phyloP scores from a whole-genome alignment of 2,329 filamentous ascomycete genomes.

The Neonectria faginata region DNA sequence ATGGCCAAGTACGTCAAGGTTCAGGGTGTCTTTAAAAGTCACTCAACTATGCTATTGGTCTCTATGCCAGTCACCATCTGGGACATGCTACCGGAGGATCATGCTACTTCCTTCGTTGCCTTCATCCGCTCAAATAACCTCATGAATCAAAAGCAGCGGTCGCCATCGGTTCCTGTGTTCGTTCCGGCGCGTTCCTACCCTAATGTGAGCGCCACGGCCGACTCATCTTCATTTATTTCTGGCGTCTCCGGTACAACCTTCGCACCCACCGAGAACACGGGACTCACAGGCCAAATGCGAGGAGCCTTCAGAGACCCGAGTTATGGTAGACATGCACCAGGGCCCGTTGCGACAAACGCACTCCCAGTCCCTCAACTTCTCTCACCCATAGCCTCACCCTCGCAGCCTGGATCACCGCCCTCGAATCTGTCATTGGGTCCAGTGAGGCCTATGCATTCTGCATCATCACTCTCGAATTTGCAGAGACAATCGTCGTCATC shows the following conservation, averaged over 20 bases:
- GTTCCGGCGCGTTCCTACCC: slow-evolving; percentile 41
- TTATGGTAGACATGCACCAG: slow-evolving; percentile 33
- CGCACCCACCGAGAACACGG: slow-evolving; percentile 46
- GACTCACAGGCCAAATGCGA: slow-evolving; percentile 35
- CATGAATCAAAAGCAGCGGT: slow-evolving; percentile 48
- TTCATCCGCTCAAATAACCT: slow-evolving; percentile 71
- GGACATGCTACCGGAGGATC: slow-evolving; percentile 69
- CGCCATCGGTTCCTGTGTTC: slow-evolving; percentile 38
- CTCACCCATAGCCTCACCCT: slow-evolving; percentile 33
- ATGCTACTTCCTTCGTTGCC: slow-evolving; percentile 67
- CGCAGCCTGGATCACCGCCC: slow-evolving; percentile 40
- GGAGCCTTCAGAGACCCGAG: slow-evolving; percentile 38
- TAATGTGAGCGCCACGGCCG: slow-evolving; percentile 33
- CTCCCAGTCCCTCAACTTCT: slow-evolving; percentile 38
- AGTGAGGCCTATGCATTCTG: slow-evolving; percentile 39
- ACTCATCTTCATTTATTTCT: slow-evolving; percentile 48
- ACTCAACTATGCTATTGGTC: slow-evolving; percentile 68
- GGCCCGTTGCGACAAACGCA: slow-evolving; percentile 23
- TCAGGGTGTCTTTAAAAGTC: slow-evolving; percentile 71
- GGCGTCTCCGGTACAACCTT: slow-evolving; percentile 51
- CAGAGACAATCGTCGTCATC: slow-evolving; percentile 39
- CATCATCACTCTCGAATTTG: slow-evolving; percentile 40
- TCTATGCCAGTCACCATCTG: slow-evolving; percentile 71
- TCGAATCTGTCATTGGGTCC: slow-evolving; percentile 32
- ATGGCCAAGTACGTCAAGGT: slow-evolving; percentile 71